Conservation (phyloP, 1,284 basidiomycete genomes). For the Ustilago curta region DNA sequence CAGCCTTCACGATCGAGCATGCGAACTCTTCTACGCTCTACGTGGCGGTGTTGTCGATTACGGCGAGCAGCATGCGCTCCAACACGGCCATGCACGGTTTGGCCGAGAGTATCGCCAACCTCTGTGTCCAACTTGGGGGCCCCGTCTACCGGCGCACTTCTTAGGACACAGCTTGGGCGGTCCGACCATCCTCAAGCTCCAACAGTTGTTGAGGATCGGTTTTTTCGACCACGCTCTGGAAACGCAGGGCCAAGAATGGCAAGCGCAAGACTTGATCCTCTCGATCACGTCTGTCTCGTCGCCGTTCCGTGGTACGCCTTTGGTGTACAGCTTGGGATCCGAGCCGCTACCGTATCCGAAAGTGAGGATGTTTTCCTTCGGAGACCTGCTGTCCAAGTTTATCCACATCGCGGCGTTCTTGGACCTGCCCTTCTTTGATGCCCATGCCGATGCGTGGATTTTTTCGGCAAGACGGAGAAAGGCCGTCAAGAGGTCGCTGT, state of each 20-base stretch:
- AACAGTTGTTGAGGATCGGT: constrained; percentile 41
- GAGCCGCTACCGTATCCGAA: constrained; percentile 42
- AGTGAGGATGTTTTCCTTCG: constrained; percentile 47
- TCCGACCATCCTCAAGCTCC: constrained; percentile 49
- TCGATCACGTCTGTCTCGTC: constrained; percentile 53
- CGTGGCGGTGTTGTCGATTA: constrained; percentile 73
- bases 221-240: constrained; percentile 46
- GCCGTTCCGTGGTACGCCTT: constrained; percentile 51
- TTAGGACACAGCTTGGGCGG: constrained; percentile 74
- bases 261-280: constrained; percentile 32
- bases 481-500: not conserved
- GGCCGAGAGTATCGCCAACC: constrained; percentile 71
- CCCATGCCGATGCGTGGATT: constrained; percentile 50
- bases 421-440: constrained; percentile 46
- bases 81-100: constrained; percentile 71
- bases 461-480: constrained; percentile 22
- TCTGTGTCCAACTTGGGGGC: constrained; percentile 74
- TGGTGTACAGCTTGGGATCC: constrained; percentile 54
- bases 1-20: constrained; percentile 75
- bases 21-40: constrained; percentile 74
- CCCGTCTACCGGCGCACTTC: constrained; percentile 72
- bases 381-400: constrained; percentile 46
- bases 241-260: constrained; percentile 8
- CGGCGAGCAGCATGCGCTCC: constrained; percentile 70
- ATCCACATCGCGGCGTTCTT: constrained; percentile 49